phyloP scores from a whole-genome alignment of 257 asterid genomes.

The Penstemon newberryi region DNA sequence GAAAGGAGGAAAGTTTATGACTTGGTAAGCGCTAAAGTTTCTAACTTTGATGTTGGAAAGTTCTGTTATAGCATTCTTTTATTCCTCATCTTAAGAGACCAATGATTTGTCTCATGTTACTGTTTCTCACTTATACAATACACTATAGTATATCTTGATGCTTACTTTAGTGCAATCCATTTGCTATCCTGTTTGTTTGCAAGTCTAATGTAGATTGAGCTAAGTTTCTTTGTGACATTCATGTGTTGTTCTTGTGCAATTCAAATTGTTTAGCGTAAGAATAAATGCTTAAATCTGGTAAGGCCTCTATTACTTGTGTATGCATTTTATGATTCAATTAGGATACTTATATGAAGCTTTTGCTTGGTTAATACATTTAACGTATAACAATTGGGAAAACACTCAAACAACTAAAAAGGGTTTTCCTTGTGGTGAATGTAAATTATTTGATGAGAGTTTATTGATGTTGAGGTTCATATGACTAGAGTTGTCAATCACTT shows the following conservation, averaged over 20 bases:
- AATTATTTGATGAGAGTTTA: background rate
- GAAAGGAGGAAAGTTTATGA: constrained; percentile 29
- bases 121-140: background rate
- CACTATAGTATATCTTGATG: too few relatives aligned
- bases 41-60: background rate
- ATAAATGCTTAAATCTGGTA: background rate
- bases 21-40: constrained; percentile 10
- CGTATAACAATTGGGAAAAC: constrained; percentile 1
- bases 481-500: constrained; percentile 8
- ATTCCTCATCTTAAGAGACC: constrained; percentile 8
- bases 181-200: background rate
- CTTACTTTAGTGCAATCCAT: too few relatives aligned
- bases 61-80: background rate
- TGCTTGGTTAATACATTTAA: background rate
- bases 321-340: background rate
- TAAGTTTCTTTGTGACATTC: background rate
- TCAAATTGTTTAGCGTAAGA: background rate
- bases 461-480: constrained; percentile 17
- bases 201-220: background rate
- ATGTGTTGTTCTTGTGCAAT: background rate
- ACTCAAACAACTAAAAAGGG: background rate
- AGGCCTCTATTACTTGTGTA: background rate
- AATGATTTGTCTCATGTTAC: background rate
- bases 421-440: background rate
- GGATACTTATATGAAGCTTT: background rate